Conservation (phyloP, 768 basidiomycete genomes). For the Tulasnella sp. region DNA sequence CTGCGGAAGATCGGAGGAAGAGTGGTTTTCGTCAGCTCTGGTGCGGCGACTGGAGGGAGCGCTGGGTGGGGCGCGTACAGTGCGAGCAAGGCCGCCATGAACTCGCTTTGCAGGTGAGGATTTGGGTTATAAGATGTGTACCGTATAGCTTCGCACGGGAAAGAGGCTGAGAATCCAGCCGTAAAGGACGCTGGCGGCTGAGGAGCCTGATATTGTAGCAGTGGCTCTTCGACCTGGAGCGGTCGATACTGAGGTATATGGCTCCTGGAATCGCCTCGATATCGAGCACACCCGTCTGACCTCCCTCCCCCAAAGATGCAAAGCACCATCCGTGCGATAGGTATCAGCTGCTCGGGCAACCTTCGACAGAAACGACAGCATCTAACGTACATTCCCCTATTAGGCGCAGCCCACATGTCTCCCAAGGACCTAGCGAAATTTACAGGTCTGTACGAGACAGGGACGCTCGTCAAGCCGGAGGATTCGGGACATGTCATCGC, state of each 20-base stretch:
- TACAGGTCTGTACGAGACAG: constrained; percentile 43
- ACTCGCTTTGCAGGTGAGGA: constrained; percentile 66
- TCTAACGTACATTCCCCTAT: neutral
- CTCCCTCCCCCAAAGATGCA: constrained; percentile 54
- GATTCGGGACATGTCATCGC: constrained; percentile 73
- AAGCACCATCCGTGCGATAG: constrained; percentile 39
- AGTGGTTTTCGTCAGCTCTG: constrained; percentile 77
- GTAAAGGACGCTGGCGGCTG: constrained; percentile 65
- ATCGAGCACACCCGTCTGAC: neutral
- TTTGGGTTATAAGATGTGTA: too few relatives aligned
- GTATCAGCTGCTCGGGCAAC: too few relatives aligned
- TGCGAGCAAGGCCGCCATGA: constrained; percentile 82
- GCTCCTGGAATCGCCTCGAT: neutral
- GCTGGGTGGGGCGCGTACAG: constrained; percentile 74
- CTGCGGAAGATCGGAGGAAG: constrained; percentile 54
- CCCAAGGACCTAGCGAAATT: constrained; percentile 47
- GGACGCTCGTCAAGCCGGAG: constrained; percentile 64
- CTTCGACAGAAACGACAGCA: neutral
- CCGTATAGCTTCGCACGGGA: too few relatives aligned
- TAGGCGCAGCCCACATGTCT: constrained; percentile 37
- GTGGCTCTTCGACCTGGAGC: constrained; percentile 80
- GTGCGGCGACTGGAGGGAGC: constrained; percentile 57
- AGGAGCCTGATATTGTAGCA: constrained; percentile 64
- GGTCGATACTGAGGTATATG: constrained; percentile 67
- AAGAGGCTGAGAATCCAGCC: too few relatives aligned